phyloP scores from a whole-genome alignment of 805 yeast species.

The Schwanniomyces occidentalis region DNA sequence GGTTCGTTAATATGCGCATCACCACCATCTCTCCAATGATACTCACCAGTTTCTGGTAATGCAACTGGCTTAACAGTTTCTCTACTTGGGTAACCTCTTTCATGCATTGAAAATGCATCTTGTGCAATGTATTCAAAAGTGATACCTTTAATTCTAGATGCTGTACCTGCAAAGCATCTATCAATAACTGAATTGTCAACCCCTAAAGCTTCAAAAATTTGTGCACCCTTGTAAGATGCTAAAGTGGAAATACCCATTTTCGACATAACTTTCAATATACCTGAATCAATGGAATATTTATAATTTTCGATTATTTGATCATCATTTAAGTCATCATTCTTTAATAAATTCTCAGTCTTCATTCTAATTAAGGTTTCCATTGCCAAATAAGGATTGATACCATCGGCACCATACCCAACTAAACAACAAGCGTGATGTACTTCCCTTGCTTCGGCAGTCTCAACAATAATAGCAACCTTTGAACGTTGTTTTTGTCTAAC shows the following conservation, averaged over 20 bases:
- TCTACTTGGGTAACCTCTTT: slow-evolving; percentile 84
- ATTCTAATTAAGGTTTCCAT: slow-evolving; percentile 84
- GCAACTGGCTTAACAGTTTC: slow-evolving; percentile 67
- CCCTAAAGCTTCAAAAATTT: slow-evolving; percentile 95
- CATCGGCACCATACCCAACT: slow-evolving; percentile 97
- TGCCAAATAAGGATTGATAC: slow-evolving; percentile 89
- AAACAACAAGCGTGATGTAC: slow-evolving; percentile 94
- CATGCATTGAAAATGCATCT: slow-evolving; percentile 93
- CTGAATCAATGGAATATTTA: slow-evolving; percentile 82
- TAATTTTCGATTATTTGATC: slow-evolving; percentile 71
- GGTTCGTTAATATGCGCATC: slow-evolving; percentile 95
- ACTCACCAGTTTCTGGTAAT: slow-evolving; percentile 94
- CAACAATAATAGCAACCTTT: slow-evolving; percentile 86
- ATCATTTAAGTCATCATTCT: slow-evolving; percentile 53
- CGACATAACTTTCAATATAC: slow-evolving; percentile 95
- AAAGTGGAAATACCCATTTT: slow-evolving; percentile 99
- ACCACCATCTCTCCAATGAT: slow-evolving; percentile 99
- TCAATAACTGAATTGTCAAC: slow-evolving; percentile 94
- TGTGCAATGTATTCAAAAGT: slow-evolving; percentile 95
- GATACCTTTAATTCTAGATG: slow-evolving; percentile 93
- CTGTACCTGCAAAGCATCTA: slow-evolving; percentile 95
- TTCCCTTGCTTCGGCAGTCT: slow-evolving; percentile 96
- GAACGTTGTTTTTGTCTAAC: slow-evolving; percentile 96
- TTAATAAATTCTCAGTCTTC: slow-evolving; percentile 75
- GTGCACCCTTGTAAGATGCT: slow-evolving; percentile 99